These are phyloP conservation scores for Dioszegia hungarica DNA, from an alignment of 768 basidiomycete genomes.

Conservation along the genomic window DNA sequence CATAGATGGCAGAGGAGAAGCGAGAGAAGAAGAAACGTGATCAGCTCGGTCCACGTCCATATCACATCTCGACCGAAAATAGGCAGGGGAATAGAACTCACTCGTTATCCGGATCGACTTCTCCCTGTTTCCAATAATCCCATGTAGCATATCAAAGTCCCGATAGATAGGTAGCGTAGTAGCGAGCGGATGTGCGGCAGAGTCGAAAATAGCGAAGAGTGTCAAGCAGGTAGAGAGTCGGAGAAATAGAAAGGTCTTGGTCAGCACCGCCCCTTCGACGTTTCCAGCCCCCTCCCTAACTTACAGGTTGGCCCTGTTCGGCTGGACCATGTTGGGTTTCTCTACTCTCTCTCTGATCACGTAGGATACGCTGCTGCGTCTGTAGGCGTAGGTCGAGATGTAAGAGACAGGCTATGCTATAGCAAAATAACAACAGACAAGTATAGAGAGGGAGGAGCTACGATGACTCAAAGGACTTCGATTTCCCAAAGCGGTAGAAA, in stretches of 20 bases:
- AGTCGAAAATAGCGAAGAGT: too few species aligned
- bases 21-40: neutral
- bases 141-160: neutral
- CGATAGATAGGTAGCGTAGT: neutral
- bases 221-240: neutral
- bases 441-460: too few species aligned
- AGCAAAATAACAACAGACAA: too few species aligned
- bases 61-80: neutral
- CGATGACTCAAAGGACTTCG: too few species aligned
- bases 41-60: neutral
- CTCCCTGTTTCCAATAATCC: slow-evolving; percentile 5
- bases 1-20: neutral
- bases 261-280: slow-evolving; percentile 7
- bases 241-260: neutral
- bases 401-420: neutral
- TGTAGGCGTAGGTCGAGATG: too few species aligned
- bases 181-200: neutral
- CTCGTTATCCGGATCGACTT: slow-evolving; percentile 24
- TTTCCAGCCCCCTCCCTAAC: neutral
- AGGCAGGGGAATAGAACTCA: too few species aligned
- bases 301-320: slow-evolving; percentile 21
- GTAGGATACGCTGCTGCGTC: too few species aligned
- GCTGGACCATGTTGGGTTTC: slow-evolving; percentile 16
- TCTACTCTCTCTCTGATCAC: neutral
- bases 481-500: too few species aligned